Evolutionary conservation across 1,139 yeast genomes (phyloP).

Genomic region (Suhomyces wounanorum): DNA sequence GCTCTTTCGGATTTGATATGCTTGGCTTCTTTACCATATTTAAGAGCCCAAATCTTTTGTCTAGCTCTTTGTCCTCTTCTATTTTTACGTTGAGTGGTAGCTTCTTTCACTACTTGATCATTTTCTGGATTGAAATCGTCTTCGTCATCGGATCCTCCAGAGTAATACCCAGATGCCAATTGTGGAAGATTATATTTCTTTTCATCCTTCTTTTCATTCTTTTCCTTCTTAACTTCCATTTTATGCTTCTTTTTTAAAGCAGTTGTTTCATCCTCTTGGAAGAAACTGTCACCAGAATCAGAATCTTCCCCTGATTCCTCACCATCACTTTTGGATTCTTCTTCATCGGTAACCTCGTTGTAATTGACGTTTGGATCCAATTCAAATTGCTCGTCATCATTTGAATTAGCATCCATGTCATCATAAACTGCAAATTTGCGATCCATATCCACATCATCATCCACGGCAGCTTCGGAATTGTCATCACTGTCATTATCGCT

Average conservation of each 20-base stretch:
- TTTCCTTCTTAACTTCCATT: constrained; percentile 19
- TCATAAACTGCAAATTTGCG: constrained; percentile 50
- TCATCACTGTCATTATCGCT: constrained; percentile 22
- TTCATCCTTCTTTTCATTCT: constrained; percentile 19
- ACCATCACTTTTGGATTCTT: constrained; percentile 45
- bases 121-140: constrained; percentile 50
- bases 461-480: constrained; percentile 10
- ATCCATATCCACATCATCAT: constrained; percentile 23
- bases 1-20: constrained; percentile 70
- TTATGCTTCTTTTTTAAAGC: constrained; percentile 17
- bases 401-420: constrained; percentile 55
- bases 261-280: constrained; percentile 24
- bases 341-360: constrained; percentile 66
- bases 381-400: constrained; percentile 43
- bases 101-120: constrained; percentile 61
- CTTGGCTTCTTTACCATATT: constrained; percentile 81
- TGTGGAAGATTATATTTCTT: constrained; percentile 55
- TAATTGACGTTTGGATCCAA: constrained; percentile 50
- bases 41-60: constrained; percentile 92
- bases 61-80: constrained; percentile 97
- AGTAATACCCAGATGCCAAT: constrained; percentile 73
- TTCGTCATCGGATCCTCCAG: constrained; percentile 75
- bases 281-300: constrained; percentile 37
- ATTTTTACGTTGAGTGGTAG: constrained; percentile 64
- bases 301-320: constrained; percentile 6